Percentiles rank a stretch among this genome's conserved stretches.
phyloP scores from a whole-genome alignment of 495 filamentous ascomycete species.

The Emericellopsis terricola region DNA sequence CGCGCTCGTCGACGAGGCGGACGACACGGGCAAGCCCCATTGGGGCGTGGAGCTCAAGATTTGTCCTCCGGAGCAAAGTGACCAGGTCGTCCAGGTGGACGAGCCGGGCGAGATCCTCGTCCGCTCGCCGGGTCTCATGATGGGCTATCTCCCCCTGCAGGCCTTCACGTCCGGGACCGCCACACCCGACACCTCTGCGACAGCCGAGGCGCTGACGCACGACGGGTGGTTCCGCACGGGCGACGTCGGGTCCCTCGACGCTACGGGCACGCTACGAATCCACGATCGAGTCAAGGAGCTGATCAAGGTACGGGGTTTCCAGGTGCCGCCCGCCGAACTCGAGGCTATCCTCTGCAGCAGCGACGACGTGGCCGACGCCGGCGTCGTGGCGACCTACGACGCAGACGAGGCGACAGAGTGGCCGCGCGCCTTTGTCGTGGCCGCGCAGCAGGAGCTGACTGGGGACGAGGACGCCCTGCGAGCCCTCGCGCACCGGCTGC shows the following conservation, averaged over 20 bases:
- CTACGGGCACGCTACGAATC: constrained; percentile 59
- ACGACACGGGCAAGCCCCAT: constrained; percentile 40
- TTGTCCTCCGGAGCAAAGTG: constrained; percentile 28
- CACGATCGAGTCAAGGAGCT: constrained; percentile 83
- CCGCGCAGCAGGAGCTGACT: constrained; percentile 10
- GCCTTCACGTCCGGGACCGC: constrained; percentile 1
- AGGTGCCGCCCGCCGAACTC: constrained; percentile 56
- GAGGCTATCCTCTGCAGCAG: constrained; percentile 46
- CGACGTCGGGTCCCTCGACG: constrained; percentile 48
- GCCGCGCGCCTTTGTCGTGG: constrained; percentile 46
- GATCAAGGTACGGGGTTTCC: constrained; percentile 80
- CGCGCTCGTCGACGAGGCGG: constrained; percentile 35
- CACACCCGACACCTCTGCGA: constrained; percentile 23
- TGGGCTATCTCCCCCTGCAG: constrained; percentile 28
- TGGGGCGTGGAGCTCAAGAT: constrained; percentile 37
- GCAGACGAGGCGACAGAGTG: constrained; percentile 57
- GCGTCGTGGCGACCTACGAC: constrained; percentile 39
- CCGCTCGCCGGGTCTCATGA: constrained; percentile 35
- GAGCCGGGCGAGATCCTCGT: constrained; percentile 44
- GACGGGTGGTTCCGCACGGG: constrained; percentile 57
- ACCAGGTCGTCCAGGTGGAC: constrained; percentile 9
- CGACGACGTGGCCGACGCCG: constrained; percentile 36
- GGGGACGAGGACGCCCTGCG: constrained; percentile 23
- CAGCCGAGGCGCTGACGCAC: constrained; percentile 37
- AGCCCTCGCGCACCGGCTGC: constrained; percentile 30